Conservation (phyloP, 2,329 filamentous ascomycete species). For the Trichoderma citrinoviride region DNA sequence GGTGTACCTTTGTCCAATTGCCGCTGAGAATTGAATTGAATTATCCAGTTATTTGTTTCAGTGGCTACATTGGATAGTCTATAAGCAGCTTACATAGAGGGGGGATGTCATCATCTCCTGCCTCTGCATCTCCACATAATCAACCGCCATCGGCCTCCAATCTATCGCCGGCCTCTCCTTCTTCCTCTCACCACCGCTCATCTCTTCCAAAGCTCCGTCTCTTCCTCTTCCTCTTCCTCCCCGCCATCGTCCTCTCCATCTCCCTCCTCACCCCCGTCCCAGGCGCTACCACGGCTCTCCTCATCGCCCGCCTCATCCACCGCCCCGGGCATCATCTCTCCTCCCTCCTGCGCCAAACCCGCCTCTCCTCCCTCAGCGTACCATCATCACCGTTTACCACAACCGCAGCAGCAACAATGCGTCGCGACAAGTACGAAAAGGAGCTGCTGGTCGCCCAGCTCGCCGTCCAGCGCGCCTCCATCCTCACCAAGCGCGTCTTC, state of each 20-base stretch:
- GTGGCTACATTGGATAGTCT: no score
- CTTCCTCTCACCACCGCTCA: neutral
- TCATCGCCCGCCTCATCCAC: conserved; percentile 31
- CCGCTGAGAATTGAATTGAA: neutral
- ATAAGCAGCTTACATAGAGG: no score
- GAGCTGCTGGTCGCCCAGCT: conserved; percentile 83
- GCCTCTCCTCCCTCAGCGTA: conserved; percentile 22
- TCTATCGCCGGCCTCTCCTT: neutral
- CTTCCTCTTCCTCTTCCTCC: conserved; percentile 10
- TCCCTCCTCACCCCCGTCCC: conserved; percentile 29
- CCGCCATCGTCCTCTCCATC: conserved; percentile 30
- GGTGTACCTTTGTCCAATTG: neutral
- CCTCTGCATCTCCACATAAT: conserved; percentile 20
- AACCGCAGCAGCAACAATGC: conserved; percentile 29
- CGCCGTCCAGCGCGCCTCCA: conserved; percentile 74
- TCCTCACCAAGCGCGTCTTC: conserved; percentile 55
- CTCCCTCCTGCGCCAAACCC: conserved; percentile 25
- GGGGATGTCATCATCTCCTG: no score
- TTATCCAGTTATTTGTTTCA: neutral
- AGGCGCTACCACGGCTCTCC: conserved; percentile 5
- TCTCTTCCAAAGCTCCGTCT: neutral
- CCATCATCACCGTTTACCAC: conserved; percentile 12
- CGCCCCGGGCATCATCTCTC: conserved; percentile 17
- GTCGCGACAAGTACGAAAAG: conserved; percentile 57
- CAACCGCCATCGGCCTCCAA: neutral